A percentile compares a stretch with the other conserved stretches of the same genome.
Conservation (phyloP, 2,329 filamentous ascomycete species). For the Penicillium paneum region DNA sequence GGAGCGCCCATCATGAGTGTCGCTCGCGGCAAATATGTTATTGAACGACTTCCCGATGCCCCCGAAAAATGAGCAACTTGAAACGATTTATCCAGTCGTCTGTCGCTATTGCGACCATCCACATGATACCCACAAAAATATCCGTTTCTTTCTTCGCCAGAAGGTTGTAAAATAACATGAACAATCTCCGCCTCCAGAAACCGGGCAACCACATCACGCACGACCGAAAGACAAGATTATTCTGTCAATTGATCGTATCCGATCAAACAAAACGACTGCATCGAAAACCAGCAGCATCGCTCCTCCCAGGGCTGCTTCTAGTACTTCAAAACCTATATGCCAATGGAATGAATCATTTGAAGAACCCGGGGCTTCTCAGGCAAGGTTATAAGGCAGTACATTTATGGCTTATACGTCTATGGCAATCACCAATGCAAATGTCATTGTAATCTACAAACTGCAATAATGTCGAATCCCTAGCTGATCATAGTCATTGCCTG, state of each 20-base stretch:
- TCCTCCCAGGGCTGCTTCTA: not conserved
- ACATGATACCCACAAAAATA: conserved; percentile 6
- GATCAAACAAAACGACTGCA: not conserved
- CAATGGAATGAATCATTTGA: not conserved
- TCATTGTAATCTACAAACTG: not conserved
- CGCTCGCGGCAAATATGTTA: conserved; percentile 85
- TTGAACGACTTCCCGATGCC: conserved; percentile 84
- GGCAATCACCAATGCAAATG: not conserved
- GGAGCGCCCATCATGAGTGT: conserved; percentile 71
- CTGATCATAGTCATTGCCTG: not conserved
- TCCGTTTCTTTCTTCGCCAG: not conserved
- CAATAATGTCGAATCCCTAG: not conserved
- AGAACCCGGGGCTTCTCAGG: not conserved
- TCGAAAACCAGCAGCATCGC: not conserved
- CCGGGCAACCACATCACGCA: not conserved
- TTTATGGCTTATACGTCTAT: not conserved
- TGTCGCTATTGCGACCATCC: not conserved
- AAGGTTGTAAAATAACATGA: not conserved
- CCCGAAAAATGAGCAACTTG: conserved; percentile 54
- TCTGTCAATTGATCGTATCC: not conserved
- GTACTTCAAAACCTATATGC: not conserved
- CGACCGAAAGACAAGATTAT: not conserved
- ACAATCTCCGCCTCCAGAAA: not conserved
- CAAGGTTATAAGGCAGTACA: not conserved
- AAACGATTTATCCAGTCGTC: not conserved